Conservation (phyloP, 805 yeast species). For the Pichia heedii region DNA sequence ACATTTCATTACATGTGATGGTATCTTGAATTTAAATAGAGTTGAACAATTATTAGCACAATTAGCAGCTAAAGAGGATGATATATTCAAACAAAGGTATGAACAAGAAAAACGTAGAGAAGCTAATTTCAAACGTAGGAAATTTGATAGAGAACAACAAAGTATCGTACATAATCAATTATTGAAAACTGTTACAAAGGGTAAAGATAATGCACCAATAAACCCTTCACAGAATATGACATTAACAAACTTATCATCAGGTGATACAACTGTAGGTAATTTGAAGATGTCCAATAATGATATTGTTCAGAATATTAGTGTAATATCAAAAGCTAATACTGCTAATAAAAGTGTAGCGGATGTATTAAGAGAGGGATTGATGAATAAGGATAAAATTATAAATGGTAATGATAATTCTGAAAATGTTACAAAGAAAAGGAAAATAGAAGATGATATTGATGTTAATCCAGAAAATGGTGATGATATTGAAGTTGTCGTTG, state of each 20-base stretch:
- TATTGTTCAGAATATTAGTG: conserved; percentile 52
- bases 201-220: conserved; percentile 69
- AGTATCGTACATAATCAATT: conserved; percentile 35
- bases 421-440: conserved; percentile 14
- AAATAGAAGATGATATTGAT: conserved; percentile 14
- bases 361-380: conserved; percentile 36
- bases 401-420: conserved; percentile 19
- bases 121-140: conserved; percentile 54
- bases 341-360: conserved; percentile 67
- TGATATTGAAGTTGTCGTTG: conserved; percentile 1
- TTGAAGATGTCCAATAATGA: conserved; percentile 60
- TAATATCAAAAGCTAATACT: conserved; percentile 59
- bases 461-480: conserved; percentile 13
- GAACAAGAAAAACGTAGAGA: conserved; percentile 62
- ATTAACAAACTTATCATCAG: conserved; percentile 57
- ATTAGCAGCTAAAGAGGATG: conserved; percentile 67
- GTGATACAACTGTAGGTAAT: conserved; percentile 59
- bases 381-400: conserved; percentile 11
- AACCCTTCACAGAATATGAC: conserved; percentile 66
- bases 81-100: conserved; percentile 61
- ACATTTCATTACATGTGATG: conserved; percentile 86
- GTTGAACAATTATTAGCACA: conserved; percentile 63
- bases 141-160: conserved; percentile 38
- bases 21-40: conserved; percentile 62
- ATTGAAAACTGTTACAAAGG: conserved; percentile 50